A percentile compares a stretch with the other conserved stretches of the same genome.
These are phyloP conservation scores for Solanum pennellii DNA, from an alignment of 257 asterid genomes.

Conservation along the genomic window DNA sequence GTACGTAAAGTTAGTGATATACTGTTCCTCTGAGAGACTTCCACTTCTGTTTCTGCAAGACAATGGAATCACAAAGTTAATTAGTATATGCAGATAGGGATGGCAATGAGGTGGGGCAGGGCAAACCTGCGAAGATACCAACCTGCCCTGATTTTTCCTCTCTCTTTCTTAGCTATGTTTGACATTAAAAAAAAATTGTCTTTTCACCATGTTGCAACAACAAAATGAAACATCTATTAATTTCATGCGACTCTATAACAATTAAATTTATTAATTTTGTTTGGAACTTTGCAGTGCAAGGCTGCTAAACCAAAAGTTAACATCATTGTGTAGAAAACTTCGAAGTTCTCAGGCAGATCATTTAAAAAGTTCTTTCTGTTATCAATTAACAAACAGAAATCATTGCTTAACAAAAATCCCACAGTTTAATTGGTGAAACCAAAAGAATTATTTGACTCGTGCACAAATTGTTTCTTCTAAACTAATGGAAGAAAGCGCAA, in stretches of 20 bases:
- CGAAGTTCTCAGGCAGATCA: background rate
- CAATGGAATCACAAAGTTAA: background rate
- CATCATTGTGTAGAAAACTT: background rate
- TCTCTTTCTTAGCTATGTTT: background rate
- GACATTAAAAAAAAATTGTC: background rate
- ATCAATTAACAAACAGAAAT: background rate
- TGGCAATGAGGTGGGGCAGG: background rate
- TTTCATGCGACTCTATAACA: background rate
- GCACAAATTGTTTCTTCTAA: background rate
- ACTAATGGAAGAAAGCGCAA: background rate
- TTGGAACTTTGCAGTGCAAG: background rate
- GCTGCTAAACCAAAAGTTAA: background rate
- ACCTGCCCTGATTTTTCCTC: background rate
- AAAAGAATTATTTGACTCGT: background rate
- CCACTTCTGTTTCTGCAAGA: constrained; percentile 26
- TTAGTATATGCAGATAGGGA: background rate
- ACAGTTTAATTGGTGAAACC: background rate
- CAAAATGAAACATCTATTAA: background rate
- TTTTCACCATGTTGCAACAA: constrained; percentile 15
- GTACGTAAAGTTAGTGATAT: constrained; percentile 58
- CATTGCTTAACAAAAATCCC: background rate
- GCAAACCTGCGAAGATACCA: background rate
- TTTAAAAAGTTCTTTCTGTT: background rate
- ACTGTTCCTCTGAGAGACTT: constrained; percentile 28
- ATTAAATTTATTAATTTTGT: background rate